phyloP scores from a whole-genome alignment of 2,329 filamentous ascomycete species.

The Diatrype stigma region DNA sequence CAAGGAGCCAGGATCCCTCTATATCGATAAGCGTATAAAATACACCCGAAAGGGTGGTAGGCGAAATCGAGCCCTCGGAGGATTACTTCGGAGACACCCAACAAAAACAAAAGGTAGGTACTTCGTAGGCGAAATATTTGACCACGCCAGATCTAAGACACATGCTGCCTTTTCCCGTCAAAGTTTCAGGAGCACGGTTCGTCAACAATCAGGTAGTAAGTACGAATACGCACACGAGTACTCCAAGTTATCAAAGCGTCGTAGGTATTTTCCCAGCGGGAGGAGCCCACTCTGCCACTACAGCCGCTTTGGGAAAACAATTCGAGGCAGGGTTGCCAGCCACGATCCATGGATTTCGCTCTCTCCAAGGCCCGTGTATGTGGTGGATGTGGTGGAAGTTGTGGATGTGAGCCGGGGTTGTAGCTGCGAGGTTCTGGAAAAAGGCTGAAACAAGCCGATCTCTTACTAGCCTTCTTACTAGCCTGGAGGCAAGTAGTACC shows the following conservation, averaged over 20 bases:
- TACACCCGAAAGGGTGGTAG: not conserved
- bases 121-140: not conserved
- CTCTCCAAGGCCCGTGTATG: not conserved
- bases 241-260: not conserved
- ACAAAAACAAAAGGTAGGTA: too few species aligned
- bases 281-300: not conserved
- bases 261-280: not conserved
- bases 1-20: not conserved
- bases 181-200: not conserved
- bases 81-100: too few species aligned
- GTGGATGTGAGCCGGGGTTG: not conserved
- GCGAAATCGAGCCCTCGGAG: not conserved
- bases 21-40: not conserved
- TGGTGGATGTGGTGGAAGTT: not conserved
- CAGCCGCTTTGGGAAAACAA: too few species aligned
- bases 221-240: too few species aligned
- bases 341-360: not conserved
- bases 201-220: not conserved
- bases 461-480: not conserved
- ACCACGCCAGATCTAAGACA: not conserved
- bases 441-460: constrained; percentile 1
- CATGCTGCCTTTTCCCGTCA: not conserved
- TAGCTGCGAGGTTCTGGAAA: not conserved
- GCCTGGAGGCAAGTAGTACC: not conserved
- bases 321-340: too few species aligned